Evolutionary conservation across 768 basidiomycete genomes (phyloP), one percentile per base, ranked within the genome.

Genomic region (Xanthoconium stramineum): DNA sequence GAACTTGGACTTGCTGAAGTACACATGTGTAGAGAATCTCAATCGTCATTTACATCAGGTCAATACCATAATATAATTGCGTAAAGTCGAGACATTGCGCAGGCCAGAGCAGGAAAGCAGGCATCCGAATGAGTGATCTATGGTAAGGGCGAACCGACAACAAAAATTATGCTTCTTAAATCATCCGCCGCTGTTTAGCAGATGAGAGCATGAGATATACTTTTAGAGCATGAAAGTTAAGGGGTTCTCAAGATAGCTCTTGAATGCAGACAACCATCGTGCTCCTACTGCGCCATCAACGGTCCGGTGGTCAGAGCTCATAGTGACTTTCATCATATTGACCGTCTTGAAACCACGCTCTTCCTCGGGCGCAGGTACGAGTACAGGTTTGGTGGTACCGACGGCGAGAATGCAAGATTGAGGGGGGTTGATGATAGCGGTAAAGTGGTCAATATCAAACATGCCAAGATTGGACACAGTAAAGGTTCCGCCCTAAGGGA

Each of bases 401-500:
- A 98, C 85, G 44, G 97, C 97, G 58, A 99, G 87, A 67, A 98
- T 99, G 75, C 95, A 98, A 46, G 93, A 91, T 74, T 98, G 97
- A 28, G 97, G 97, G 14, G 90, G 85, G 80, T 99, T 99, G 83
- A 99, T 96, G 78, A 99, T 98, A 46, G 97, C 97, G 14, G 95
- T 98, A 75, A 99, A 99, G 75, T 94, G 89, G 53, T 86, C 83
- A 67, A 98, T 83, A 59, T 90, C 95, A 69, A 82, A 97, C 97
- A 99, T 99, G 75, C 97, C 97, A 53, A 99, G 81, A 78, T 99
- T 99, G 57, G 97, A 99, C 71, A 99, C 92, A 43, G 97, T 98
- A 78, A 99, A 98, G 13, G 95, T 91, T 47, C 97, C 97, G 52
- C 97, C 97, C 89, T 94, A 33, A 44, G 47, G 47, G 29, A 7